Evolutionary conservation across 352 stramenopile genomes (phyloP).

Genomic region (Pythium sp.): DNA sequence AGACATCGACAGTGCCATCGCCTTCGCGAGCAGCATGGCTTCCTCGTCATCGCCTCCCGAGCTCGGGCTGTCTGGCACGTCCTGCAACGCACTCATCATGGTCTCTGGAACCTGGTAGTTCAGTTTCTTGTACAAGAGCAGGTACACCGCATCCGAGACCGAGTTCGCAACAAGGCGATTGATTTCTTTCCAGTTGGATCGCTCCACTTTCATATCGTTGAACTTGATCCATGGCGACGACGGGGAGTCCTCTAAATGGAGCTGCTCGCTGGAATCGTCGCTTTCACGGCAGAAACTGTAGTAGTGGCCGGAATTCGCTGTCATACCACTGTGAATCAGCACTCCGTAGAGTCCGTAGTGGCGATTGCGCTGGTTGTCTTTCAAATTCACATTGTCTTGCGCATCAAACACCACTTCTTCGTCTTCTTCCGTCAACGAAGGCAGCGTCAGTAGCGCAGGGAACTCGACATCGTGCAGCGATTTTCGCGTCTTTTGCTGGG

Average conservation of each 20-base stretch:
- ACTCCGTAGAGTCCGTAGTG: constrained; percentile 89
- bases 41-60: constrained; percentile 59
- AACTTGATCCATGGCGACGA: constrained; percentile 90
- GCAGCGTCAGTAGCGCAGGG: constrained; percentile 62
- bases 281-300: constrained; percentile 88
- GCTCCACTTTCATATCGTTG: constrained; percentile 84
- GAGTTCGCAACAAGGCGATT: constrained; percentile 70
- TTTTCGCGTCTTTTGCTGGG: constrained; percentile 84
- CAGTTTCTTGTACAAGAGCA: constrained; percentile 88
- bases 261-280: constrained; percentile 56
- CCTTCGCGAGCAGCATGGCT: constrained; percentile 84
- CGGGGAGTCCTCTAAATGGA: constrained; percentile 78
- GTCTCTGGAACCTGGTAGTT: constrained; percentile 38
- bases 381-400: constrained; percentile 7
- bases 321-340: constrained; percentile 86
- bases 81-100: constrained; percentile 16
- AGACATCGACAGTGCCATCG: constrained; percentile 88
- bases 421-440: constrained; percentile 52
- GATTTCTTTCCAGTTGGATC: constrained; percentile 82
- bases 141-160: constrained; percentile 86
- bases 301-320: constrained; percentile 89
- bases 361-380: constrained; percentile 36
- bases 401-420: constrained; percentile 40
- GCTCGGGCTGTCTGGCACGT: constrained; percentile 21
- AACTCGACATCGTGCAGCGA: constrained; percentile 84